phyloP scores from a whole-genome alignment of 345 rosid species.

The Syzygium jambos region DNA sequence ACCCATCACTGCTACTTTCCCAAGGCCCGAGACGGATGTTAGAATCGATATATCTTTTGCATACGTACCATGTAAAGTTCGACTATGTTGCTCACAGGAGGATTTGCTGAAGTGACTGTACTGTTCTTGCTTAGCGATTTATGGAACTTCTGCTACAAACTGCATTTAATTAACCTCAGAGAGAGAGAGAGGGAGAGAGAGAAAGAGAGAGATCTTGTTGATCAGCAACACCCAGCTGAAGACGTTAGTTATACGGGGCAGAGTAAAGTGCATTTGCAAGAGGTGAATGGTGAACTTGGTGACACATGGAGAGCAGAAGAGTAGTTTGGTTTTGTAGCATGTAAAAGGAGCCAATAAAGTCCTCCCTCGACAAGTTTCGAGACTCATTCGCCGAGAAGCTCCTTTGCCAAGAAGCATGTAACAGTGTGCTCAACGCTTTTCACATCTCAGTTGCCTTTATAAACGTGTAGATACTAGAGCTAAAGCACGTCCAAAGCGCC shows the following conservation, averaged over 20 bases:
- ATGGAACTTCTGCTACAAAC: too few relatives aligned
- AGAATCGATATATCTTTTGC: too few relatives aligned
- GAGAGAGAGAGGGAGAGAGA: too few relatives aligned
- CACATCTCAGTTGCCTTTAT: too few relatives aligned
- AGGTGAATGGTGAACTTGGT: neutral
- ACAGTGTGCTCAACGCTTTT: too few relatives aligned
- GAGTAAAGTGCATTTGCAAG: neutral
- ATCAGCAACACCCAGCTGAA: neutral
- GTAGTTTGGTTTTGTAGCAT: neutral
- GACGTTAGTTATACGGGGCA: neutral
- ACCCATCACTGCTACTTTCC: neutral
- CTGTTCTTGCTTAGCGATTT: too few relatives aligned
- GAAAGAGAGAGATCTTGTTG: neutral
- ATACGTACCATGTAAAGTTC: too few relatives aligned
- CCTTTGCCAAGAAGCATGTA: neutral
- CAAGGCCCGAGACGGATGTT: neutral
- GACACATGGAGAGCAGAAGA: neutral
- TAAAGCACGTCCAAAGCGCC: too few relatives aligned
- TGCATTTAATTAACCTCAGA: too few relatives aligned
- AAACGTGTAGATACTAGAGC: too few relatives aligned
- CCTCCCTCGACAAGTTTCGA: neutral
- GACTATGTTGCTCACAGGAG: too few relatives aligned
- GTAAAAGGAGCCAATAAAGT: neutral
- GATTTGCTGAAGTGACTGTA: too few relatives aligned
- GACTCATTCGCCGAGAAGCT: neutral